A percentile compares a stretch with the other conserved stretches of the same genome.
These are phyloP conservation scores for Candida ortonii DNA, from an alignment of 805 yeast genomes.

Conservation along the genomic window DNA sequence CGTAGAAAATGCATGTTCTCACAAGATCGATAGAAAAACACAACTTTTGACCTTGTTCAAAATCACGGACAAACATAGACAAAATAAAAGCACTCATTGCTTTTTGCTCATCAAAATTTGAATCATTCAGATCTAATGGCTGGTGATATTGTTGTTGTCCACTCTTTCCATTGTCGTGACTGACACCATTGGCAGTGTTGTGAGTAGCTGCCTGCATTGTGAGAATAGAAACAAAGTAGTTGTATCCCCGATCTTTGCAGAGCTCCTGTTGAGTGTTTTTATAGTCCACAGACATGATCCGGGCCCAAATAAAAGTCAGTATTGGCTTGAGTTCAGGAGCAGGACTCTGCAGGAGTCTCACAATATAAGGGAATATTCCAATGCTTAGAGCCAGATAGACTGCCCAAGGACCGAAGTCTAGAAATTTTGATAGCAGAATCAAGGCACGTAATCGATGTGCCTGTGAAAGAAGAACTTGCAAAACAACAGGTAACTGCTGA, in stretches of 20 bases:
- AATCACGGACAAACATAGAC: slow-evolving; percentile 79
- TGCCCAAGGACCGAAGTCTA: slow-evolving; percentile 97
- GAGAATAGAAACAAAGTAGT: slow-evolving; percentile 79
- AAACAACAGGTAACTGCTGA: slow-evolving; percentile 89
- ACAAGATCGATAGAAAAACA: slow-evolving; percentile 75
- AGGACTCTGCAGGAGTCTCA: slow-evolving; percentile 86
- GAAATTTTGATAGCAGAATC: slow-evolving; percentile 74
- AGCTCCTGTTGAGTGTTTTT: slow-evolving; percentile 87
- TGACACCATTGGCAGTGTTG: slow-evolving; percentile 1
- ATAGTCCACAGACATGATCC: slow-evolving; percentile 94
- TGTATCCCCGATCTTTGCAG: slow-evolving; percentile 85
- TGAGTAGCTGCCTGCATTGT: slow-evolving; percentile 38
- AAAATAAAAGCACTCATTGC: slow-evolving; percentile 94
- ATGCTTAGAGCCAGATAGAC: slow-evolving; percentile 88
- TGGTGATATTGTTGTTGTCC: slow-evolving; percentile 24
- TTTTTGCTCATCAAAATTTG: slow-evolving; percentile 75
- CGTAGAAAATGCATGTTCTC: slow-evolving; percentile 60
- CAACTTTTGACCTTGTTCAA: slow-evolving; percentile 72
- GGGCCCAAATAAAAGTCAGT: slow-evolving; percentile 93
- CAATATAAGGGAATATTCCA: slow-evolving; percentile 93
- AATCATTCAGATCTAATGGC: slow-evolving; percentile 30
- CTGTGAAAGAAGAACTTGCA: slow-evolving; percentile 90
- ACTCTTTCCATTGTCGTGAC: slow-evolving; percentile 7
- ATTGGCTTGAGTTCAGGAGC: slow-evolving; percentile 95
- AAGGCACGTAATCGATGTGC: slow-evolving; percentile 90